Percentiles rank a stretch among this genome's conserved stretches.
These are phyloP conservation scores for Alternaria sp. DNA, from an alignment of 2,329 filamentous ascomycete species.

Conservation along the genomic window DNA sequence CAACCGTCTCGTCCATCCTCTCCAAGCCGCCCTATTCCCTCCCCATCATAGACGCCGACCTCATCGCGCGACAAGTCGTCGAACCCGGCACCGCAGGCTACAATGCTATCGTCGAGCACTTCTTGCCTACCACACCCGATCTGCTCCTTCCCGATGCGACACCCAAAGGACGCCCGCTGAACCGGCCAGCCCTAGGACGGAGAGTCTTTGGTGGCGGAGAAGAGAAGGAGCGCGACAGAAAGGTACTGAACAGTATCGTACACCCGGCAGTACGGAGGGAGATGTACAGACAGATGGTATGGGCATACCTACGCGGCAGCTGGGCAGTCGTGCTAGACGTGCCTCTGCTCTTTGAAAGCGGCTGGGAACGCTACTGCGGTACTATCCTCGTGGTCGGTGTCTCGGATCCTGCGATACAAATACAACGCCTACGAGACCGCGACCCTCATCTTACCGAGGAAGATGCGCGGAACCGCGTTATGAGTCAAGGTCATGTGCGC, in stretches of 20 bases:
- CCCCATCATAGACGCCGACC: constrained; percentile 92
- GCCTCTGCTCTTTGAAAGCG: constrained; percentile 88
- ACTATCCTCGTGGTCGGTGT: constrained; percentile 88
- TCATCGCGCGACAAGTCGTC: constrained; percentile 91
- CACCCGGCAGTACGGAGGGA: constrained; percentile 87
- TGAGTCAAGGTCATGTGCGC: constrained; percentile 84
- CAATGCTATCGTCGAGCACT: constrained; percentile 80
- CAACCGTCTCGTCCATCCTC: constrained; percentile 87
- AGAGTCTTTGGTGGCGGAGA: constrained; percentile 84
- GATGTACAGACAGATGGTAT: constrained; percentile 79
- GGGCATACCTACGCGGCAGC: constrained; percentile 74
- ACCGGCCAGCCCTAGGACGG: constrained; percentile 83
- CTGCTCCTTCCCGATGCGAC: constrained; percentile 70
- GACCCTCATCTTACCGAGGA: constrained; percentile 82
- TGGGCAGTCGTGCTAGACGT: constrained; percentile 95
- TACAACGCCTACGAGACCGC: constrained; percentile 75
- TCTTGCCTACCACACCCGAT: constrained; percentile 83
- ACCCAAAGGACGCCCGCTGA: constrained; percentile 76
- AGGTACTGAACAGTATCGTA: constrained; percentile 85
- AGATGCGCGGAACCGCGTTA: constrained; percentile 86
- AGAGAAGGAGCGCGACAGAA: constrained; percentile 74
- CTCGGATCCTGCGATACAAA: constrained; percentile 79
- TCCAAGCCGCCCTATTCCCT: constrained; percentile 81
- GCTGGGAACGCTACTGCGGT: constrained; percentile 85
- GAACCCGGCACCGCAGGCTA: constrained; percentile 90